Evolutionary conservation across 140 eudicot species (phyloP).

Genomic region (Flaveria floridana): DNA sequence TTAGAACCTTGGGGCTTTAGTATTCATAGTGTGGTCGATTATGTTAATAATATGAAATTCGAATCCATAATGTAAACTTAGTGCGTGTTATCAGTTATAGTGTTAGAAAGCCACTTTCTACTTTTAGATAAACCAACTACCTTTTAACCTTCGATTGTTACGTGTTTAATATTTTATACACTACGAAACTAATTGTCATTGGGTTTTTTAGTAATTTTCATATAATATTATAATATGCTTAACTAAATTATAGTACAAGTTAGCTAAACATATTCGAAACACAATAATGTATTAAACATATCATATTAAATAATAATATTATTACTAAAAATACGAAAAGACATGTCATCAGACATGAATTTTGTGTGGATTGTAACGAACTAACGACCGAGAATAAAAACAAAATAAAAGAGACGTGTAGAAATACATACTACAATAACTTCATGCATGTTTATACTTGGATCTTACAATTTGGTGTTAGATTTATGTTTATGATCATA

Average conservation of each 20-base stretch:
- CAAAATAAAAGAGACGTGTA: constrained; percentile 26
- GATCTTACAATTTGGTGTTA: too few species aligned
- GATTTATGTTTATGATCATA: too few species aligned
- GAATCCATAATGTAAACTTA: neutral
- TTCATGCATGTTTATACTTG: neutral
- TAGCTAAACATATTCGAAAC: neutral
- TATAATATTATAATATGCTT: neutral
- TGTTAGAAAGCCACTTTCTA: constrained; percentile 8
- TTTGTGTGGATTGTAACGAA: constrained; percentile 14
- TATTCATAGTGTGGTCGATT: neutral
- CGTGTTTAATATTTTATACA: neutral
- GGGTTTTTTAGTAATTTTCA: neutral
- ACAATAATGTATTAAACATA: neutral
- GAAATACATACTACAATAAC: neutral
- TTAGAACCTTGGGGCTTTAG: neutral
- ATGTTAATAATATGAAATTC: neutral
- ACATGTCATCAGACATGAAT: neutral
- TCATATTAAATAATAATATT: neutral
- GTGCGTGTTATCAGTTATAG: neutral
- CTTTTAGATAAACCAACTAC: neutral
- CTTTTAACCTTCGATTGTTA: neutral
- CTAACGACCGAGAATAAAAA: constrained; percentile 2
- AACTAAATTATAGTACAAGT: neutral
- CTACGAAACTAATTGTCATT: neutral
- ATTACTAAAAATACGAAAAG: neutral